Evolutionary conservation across 2,329 filamentous ascomycete genomes (phyloP), one percentile per base, ranked within the genome.

Genomic region (Aspergillus fumigatus): DNA sequence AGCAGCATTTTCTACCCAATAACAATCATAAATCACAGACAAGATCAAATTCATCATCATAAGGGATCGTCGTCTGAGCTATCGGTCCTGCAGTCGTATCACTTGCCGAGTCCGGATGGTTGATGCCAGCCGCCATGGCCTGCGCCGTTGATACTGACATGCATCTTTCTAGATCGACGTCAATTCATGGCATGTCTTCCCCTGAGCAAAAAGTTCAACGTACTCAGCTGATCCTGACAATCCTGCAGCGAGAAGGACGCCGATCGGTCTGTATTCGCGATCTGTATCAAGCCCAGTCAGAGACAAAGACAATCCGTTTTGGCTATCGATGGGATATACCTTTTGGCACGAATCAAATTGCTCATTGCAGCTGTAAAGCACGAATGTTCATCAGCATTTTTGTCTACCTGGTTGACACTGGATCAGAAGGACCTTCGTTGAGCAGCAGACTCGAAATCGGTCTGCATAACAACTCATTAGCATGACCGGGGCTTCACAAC

Each of bases 291-390:
- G 27, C 14, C 32, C 14, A 6, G 32, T 38, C 14, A 38, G 32
- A 38, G 5, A 38, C 32, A 14, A 3, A 38, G 5, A 38, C 32
- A 14, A 3, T 6, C 14, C 32, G 17, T 7, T 17, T 38, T 38
- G 32, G 14, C 2, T 17, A 35, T 17, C 17, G 9, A 50, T 11
- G 35, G 35, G 8, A 11, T 10, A 25, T 40, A 66, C 65, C 48
- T 40, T 45, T 40, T 67, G 64, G 27, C 65, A 67, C 17, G 41
- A 48, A 19, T 65, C 56, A 50, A 67, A 67, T 48, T 65, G 62
- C 38, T 57, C 56, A 50, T 60, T 59, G 54, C 64, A 67, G 49
- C 65, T 67, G 50, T 45, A 8, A 23, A 21, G 19, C 41, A 23
- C 41, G 4, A 51, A 17, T 4, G 25, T 11, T 11, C 27, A 21